Conservation (phyloP, 2,329 filamentous ascomycete genomes). For the Sclerotinia glacialis region DNA sequence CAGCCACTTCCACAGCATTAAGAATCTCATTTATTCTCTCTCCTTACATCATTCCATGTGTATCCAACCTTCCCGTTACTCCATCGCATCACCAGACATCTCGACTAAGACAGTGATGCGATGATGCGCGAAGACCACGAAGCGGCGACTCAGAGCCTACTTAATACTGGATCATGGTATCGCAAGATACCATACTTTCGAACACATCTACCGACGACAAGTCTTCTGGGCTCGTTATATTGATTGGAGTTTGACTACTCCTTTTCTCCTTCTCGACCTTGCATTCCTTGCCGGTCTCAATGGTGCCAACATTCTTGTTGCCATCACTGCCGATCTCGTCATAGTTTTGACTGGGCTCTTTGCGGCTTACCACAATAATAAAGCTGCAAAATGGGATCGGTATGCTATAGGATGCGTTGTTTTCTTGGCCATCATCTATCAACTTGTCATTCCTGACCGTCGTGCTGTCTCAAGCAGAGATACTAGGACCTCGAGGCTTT, state of each 20-base stretch:
- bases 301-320: slow-evolving; percentile 68
- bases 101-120: no score
- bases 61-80: no score
- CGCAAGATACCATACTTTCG: no score
- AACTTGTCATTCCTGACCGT: slow-evolving; percentile 65
- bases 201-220: slow-evolving; percentile 63
- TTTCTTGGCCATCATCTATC: slow-evolving; percentile 69
- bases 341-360: slow-evolving; percentile 72
- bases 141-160: no score
- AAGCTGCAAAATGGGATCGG: slow-evolving; percentile 72
- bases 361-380: slow-evolving; percentile 59
- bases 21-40: no score
- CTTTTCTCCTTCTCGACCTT: slow-evolving; percentile 71
- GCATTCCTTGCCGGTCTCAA: slow-evolving; percentile 69
- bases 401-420: slow-evolving; percentile 68
- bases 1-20: no score
- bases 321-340: slow-evolving; percentile 64
- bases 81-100: no score
- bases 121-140: no score
- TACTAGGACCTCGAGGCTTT: slow-evolving; percentile 62
- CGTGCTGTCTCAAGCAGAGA: slow-evolving; percentile 60
- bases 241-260: slow-evolving; percentile 76
- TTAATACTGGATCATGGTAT: no score
- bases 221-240: slow-evolving; percentile 81
- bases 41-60: no score